Base-by-base conservation (phyloP, 2,329 filamentous ascomycete genomes). In the Rutstroemia sp. region DNA sequence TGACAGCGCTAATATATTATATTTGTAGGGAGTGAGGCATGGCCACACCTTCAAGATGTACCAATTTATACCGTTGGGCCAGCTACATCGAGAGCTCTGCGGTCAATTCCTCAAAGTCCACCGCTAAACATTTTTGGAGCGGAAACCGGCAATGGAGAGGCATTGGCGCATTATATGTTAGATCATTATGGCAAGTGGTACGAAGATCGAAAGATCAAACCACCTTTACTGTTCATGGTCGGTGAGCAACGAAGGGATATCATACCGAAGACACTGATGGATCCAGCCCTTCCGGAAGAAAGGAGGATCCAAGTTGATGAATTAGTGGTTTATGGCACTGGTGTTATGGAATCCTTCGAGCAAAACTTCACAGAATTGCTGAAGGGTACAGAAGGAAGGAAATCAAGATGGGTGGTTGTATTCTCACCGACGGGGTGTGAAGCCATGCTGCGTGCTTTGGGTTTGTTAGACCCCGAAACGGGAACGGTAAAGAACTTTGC, bases 241-340 rank as follows among this genome's bases (percentile, higher is more conserved):
- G 94, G 94, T 19, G 92, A 96, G 69, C 88, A 92, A 69, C 81
- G 91, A 54, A 77, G 94, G 46, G 94, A 97, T 69, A 83, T 96
- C 62, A 96, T 99, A 61, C 92, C 94, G 1, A 88, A 81, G 64
- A 90, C 82, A 1, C 74, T 97, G 39, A 88, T 85, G 76, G 79
- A 81, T 41, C 67, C 74, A 0, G 64, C 68, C 0, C 72, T 91
- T 8, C 71, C 78, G 0, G 61, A 68, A 0, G 67, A 74, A 14
- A 71, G 72, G 52, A 75, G 80, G 49, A 87, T 94, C 21, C 71
- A 71, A 7, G 87, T 97, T 1, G 80, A 87, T 39, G 92, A 97
- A 71, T 69, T 90, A 7, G 83, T 92, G 2, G 85, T 96, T 12
- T 99, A 99, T 69, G 87, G 89, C 58, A 96, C 92, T 0, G 84